A percentile compares a stretch with the other conserved stretches of the same genome.
These are phyloP conservation scores for Conringia planisiliqua DNA, from an alignment of 345 rosid species.

Conservation along the genomic window DNA sequence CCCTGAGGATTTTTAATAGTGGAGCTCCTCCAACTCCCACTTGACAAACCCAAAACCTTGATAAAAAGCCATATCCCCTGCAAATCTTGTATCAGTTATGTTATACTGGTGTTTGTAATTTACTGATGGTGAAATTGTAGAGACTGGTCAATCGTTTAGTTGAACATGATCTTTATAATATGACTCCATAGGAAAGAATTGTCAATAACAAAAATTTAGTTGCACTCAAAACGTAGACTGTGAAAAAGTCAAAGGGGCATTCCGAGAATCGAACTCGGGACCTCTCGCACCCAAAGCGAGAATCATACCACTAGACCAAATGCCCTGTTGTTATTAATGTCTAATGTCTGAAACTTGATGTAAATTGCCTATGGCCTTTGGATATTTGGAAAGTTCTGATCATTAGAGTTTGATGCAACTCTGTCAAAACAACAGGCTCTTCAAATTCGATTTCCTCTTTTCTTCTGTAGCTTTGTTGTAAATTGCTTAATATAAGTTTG, in stretches of 20 bases:
- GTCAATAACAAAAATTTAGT: not conserved
- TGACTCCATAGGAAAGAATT: not conserved
- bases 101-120: not conserved
- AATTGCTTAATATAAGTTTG: too few species aligned
- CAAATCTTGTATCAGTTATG: not conserved
- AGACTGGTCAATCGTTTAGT: not conserved
- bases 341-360: not conserved
- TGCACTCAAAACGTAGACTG: not conserved
- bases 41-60: not conserved
- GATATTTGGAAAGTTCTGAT: not conserved
- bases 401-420: not conserved
- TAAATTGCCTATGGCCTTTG: not conserved
- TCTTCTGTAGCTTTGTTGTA: not conserved
- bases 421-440: not conserved
- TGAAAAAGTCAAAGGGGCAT: slow-evolving; percentile 24
- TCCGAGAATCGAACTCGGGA: slow-evolving; percentile 49
- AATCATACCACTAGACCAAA: slow-evolving; percentile 80
- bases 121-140: not conserved
- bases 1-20: not conserved
- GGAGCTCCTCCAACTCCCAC: not conserved
- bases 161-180: not conserved
- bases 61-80: not conserved
- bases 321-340: slow-evolving; percentile 33
- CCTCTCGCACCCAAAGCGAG: slow-evolving; percentile 89
- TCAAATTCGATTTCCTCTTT: not conserved